A percentile compares a stretch with the other conserved stretches of the same genome.
Evolutionary conservation across 2,329 filamentous ascomycete genomes (phyloP).

Genomic region (Alternaria solani): DNA sequence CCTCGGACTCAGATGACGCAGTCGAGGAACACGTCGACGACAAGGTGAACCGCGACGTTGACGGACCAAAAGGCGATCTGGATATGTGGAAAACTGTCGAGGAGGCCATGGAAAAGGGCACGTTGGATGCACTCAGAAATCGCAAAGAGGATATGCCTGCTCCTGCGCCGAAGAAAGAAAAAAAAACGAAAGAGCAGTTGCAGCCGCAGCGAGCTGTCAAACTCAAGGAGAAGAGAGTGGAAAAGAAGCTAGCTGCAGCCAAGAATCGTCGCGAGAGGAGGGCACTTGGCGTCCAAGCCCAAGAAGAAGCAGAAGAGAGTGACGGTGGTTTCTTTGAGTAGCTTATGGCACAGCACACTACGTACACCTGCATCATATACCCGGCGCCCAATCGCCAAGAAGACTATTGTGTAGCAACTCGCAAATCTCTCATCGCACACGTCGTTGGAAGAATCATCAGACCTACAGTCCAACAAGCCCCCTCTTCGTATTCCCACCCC

Average conservation of each 20-base stretch:
- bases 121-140: slow-evolving; percentile 65
- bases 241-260: slow-evolving; percentile 16
- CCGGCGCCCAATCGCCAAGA: slow-evolving; percentile 18
- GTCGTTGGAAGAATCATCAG: neutral
- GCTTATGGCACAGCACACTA: slow-evolving; percentile 2
- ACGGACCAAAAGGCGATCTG: slow-evolving; percentile 58
- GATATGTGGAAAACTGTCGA: slow-evolving; percentile 75
- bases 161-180: slow-evolving; percentile 31
- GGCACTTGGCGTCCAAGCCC: slow-evolving; percentile 24
- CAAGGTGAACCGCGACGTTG: slow-evolving; percentile 42
- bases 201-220: slow-evolving; percentile 19
- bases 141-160: slow-evolving; percentile 49
- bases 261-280: slow-evolving; percentile 34
- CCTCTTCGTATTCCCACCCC: slow-evolving; percentile 1
- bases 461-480: neutral
- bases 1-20: slow-evolving; percentile 28
- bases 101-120: slow-evolving; percentile 67
- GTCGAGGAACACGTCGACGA: slow-evolving; percentile 36
- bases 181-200: slow-evolving; percentile 25
- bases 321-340: slow-evolving; percentile 53
- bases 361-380: slow-evolving; percentile 28
- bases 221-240: slow-evolving; percentile 26
- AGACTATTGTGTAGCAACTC: neutral
- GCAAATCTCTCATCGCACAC: neutral
- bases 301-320: slow-evolving; percentile 44